phyloP scores from a whole-genome alignment of 106 monocot species.

The Triglochin maritima region DNA sequence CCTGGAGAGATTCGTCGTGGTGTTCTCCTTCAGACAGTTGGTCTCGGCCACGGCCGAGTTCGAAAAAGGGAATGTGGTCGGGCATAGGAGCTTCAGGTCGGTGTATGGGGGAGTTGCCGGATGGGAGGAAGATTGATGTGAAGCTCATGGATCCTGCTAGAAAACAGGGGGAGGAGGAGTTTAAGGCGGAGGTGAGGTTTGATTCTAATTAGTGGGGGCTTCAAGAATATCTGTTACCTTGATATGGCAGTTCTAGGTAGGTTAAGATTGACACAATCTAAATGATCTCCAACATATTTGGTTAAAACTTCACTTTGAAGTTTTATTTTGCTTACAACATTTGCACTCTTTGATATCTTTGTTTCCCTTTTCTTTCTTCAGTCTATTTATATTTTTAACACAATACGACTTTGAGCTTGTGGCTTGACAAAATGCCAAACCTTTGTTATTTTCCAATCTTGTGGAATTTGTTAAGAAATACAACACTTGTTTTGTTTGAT shows the following conservation, averaged over 20 bases:
- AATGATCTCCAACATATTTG: too few relatives aligned
- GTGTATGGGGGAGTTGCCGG: slow-evolving; percentile 71
- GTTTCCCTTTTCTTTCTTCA: not conserved
- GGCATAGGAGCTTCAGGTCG: slow-evolving; percentile 87
- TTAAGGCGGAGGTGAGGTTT: slow-evolving; percentile 77
- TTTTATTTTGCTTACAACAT: not conserved
- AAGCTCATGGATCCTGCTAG: slow-evolving; percentile 91
- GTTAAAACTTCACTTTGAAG: too few relatives aligned
- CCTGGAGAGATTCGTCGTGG: slow-evolving; percentile 23
- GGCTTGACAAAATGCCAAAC: too few relatives aligned
- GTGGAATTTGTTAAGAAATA: too few relatives aligned
- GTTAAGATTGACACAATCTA: too few relatives aligned
- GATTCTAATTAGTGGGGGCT: too few relatives aligned
- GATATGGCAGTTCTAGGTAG: too few relatives aligned
- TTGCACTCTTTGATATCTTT: not conserved
- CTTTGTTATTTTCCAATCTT: too few relatives aligned
- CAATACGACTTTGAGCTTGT: too few relatives aligned
- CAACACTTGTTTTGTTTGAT: too few relatives aligned
- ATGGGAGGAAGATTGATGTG: slow-evolving; percentile 84
- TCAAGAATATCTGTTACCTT: too few relatives aligned
- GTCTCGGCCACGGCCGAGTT: slow-evolving; percentile 78
- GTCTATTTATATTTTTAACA: too few relatives aligned
- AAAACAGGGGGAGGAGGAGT: slow-evolving; percentile 93
- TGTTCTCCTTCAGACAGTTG: slow-evolving; percentile 81
- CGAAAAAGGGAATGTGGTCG: slow-evolving; percentile 57